Base-by-base conservation (phyloP, 352 stramenopile species). In the Phytophthora quininea region DNA sequence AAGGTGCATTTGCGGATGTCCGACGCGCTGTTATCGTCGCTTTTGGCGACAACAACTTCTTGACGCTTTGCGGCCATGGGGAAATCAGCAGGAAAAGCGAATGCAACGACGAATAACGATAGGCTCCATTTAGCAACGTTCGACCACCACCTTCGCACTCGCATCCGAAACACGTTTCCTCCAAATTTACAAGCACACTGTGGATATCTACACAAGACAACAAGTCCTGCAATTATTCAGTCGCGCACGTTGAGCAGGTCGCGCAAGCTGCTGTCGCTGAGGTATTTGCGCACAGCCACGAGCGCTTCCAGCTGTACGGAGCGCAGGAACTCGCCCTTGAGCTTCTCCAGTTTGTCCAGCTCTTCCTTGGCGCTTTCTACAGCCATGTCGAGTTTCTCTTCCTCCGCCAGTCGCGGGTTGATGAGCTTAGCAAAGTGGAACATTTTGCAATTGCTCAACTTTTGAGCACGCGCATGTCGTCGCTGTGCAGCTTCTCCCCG, bases 401-500 rank as follows among this genome's bases (percentile, higher is more conserved):
- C 74, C n/a, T 86, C 64, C 52, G 80, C 62, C 45, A 90, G 83
- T 31, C 65, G 67, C n/a, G 81, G 82, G 58, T 82, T 89, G 33
- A 91, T 90, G 43, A 67, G 61, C 33, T 84, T 80, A 2, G 80
- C 76, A 69, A 93, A 92, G 67, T 86, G 80, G 49, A 91, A 94
- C 60, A 85, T 79, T 64, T 90, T 89, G 69, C 82, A 94, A 56
- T 92, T 94, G 77, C 77, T 90, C 6, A 94, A 66, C 67, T 94
- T 94, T 94, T 93, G 51, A 93, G 76, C 56, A 92, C 86, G 15
- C 86, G 86, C 86, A 93, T 92, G 63, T 92, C 83, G 48, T 93
- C 84, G 42, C 84, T 92, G 67, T 94, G 84, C 31, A 92, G 68
- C 57, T 89, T 91, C 55, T 91, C 82, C 33, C 83, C 80, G 49